Percentiles rank a stretch among this genome's conserved stretches.
Conservation (phyloP, 2,329 filamentous ascomycete species). For the Clonostachys sp. region DNA sequence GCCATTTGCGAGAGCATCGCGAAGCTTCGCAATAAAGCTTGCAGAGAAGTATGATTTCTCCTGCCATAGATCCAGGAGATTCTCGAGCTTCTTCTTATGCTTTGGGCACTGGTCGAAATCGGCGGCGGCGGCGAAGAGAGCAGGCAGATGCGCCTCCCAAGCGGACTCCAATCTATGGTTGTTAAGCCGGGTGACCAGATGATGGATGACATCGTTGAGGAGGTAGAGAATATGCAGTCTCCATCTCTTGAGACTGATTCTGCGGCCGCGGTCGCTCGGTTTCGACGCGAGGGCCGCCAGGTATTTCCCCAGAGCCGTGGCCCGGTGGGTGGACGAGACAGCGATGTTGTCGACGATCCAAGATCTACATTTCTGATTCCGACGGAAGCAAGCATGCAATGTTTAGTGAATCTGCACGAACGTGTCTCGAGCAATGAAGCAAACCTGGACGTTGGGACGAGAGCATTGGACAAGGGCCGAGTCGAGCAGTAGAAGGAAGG, state of each 20-base stretch:
- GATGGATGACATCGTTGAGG: slow-evolving; percentile 73
- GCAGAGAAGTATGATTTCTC: slow-evolving; percentile 56
- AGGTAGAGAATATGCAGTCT: slow-evolving; percentile 75
- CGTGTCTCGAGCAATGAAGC: slow-evolving; percentile 28
- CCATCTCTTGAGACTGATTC: slow-evolving; percentile 45
- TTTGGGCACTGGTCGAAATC: slow-evolving; percentile 57
- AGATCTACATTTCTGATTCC: slow-evolving; percentile 75
- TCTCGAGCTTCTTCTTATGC: slow-evolving; percentile 58
- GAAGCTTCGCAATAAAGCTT: slow-evolving; percentile 52
- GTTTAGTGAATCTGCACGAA: slow-evolving; percentile 4
- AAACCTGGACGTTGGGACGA: slow-evolving; percentile 84
- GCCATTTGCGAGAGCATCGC: slow-evolving; percentile 45
- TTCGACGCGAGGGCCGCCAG: slow-evolving; percentile 56
- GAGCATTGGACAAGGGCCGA: slow-evolving; percentile 67
- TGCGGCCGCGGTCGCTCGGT: slow-evolving; percentile 37
- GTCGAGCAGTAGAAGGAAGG: slow-evolving; percentile 64
- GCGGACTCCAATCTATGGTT: slow-evolving; percentile 48
- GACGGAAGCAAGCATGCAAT: not conserved
- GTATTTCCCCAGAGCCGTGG: slow-evolving; percentile 69
- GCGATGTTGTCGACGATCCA: slow-evolving; percentile 75
- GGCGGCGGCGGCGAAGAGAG: slow-evolving; percentile 56
- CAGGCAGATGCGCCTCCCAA: slow-evolving; percentile 54
- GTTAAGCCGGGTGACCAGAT: slow-evolving; percentile 50
- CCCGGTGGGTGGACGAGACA: slow-evolving; percentile 57
- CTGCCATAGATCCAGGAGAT: slow-evolving; percentile 68